These are phyloP conservation scores for Ustilago tritici DNA, from an alignment of 1,284 basidiomycete genomes.

Conservation along the genomic window DNA sequence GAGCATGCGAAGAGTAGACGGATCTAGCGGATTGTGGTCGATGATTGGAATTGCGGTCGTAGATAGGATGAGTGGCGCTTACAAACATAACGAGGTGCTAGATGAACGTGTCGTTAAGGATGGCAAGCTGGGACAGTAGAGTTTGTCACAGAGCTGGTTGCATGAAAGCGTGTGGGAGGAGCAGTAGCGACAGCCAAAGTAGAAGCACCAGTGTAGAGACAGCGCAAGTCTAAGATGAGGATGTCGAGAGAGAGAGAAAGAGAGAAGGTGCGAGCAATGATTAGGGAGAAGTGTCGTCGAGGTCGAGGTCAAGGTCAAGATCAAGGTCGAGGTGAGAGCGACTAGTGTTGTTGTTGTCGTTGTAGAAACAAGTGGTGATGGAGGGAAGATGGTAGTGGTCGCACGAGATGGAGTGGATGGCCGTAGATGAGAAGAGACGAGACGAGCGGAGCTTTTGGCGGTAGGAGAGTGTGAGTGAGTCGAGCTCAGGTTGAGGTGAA, in stretches of 20 bases:
- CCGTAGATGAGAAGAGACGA: conserved; percentile 3
- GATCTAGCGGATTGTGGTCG: conserved; percentile 19
- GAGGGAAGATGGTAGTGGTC: not conserved
- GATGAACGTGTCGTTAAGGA: not conserved
- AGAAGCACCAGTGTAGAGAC: too few relatives aligned
- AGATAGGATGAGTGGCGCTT: conserved; percentile 26
- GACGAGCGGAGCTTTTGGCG: not conserved
- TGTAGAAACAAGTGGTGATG: conserved; percentile 6
- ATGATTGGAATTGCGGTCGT: conserved; percentile 26
- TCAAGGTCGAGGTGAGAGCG: not conserved
- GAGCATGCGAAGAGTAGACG: conserved; percentile 9
- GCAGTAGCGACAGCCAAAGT: not conserved
- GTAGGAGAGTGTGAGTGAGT: not conserved
- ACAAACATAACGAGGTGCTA: conserved; percentile 40
- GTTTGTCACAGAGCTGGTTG: conserved; percentile 34
- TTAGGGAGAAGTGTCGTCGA: too few relatives aligned
- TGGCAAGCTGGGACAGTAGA: conserved; percentile 23
- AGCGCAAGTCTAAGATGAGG: not conserved
- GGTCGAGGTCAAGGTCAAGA: not conserved
- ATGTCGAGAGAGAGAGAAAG: not conserved
- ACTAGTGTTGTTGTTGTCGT: not conserved
- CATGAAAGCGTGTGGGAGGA: conserved; percentile 17
- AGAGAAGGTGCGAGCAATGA: not conserved
- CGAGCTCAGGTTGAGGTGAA: conserved; percentile 29
- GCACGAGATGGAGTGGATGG: not conserved